phyloP scores from a whole-genome alignment of 805 yeast genomes.

The Kodamaea sagamina region DNA sequence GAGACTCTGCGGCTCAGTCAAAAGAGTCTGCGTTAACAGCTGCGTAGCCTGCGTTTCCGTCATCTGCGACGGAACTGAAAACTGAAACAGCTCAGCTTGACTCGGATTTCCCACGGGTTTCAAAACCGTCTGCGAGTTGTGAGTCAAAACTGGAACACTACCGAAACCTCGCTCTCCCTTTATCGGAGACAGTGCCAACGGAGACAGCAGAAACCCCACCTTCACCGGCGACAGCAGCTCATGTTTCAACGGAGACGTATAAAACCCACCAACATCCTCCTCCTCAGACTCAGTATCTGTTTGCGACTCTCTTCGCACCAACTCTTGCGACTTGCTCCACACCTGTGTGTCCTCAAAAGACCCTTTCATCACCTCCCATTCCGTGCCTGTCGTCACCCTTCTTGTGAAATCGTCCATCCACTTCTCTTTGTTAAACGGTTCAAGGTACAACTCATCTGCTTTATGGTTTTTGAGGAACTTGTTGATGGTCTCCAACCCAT shows the following conservation, averaged over 20 bases:
- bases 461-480: constrained; percentile 27
- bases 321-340: constrained; percentile 2
- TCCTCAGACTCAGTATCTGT: constrained; percentile 2
- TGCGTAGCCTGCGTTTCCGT: neutral
- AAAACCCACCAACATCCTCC: constrained; percentile 7
- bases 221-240: constrained; percentile 6
- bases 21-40: neutral
- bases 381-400: neutral
- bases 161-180: neutral
- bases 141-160: neutral
- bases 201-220: constrained; percentile 3
- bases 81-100: too few species aligned
- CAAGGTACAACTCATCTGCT: constrained; percentile 5
- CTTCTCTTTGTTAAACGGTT: constrained; percentile 8
- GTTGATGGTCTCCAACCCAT: constrained; percentile 36
- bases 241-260: constrained; percentile 7
- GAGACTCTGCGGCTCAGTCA: too few species aligned
- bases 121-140: constrained; percentile 1
- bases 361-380: neutral
- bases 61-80: neutral
- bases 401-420: constrained; percentile 9
- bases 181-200: constrained; percentile 2
- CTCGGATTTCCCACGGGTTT: neutral
- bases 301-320: constrained; percentile 2
- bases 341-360: constrained; percentile 1